Conservation (phyloP, 805 yeast genomes). For the Soucietia sequanensis region DNA sequence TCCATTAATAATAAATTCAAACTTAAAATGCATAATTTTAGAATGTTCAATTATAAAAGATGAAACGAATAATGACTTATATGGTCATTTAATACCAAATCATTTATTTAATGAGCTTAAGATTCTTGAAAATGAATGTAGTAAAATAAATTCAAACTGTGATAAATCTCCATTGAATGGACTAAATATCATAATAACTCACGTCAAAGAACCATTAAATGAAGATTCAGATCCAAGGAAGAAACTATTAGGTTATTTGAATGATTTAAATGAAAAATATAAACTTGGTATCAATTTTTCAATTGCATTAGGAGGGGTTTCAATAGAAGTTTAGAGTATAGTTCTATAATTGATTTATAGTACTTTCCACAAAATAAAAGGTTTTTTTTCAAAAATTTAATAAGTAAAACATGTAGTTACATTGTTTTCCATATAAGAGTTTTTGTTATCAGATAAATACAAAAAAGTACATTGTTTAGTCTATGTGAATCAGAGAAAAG, state of each 20-base stretch:
- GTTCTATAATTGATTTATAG: slow-evolving; percentile 1
- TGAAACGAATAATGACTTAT: slow-evolving; percentile 44
- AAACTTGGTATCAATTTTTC: slow-evolving; percentile 48
- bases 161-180: slow-evolving; percentile 36
- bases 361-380: slow-evolving; percentile 1
- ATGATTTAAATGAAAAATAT: slow-evolving; percentile 30
- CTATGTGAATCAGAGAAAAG: background rate
- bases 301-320: slow-evolving; percentile 55
- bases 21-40: slow-evolving; percentile 57
- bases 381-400: too few species aligned
- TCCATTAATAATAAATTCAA: slow-evolving; percentile 35
- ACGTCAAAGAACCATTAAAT: slow-evolving; percentile 50
- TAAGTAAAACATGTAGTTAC: too few species aligned
- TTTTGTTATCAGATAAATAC: too few species aligned
- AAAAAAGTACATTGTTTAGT: background rate
- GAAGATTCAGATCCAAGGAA: slow-evolving; percentile 62
- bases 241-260: slow-evolving; percentile 49
- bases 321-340: slow-evolving; percentile 21
- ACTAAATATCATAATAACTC: slow-evolving; percentile 48
- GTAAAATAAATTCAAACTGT: slow-evolving; percentile 4
- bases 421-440: too few species aligned
- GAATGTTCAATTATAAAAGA: slow-evolving; percentile 65
- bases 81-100: slow-evolving; percentile 79
- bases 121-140: slow-evolving; percentile 17
- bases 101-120: slow-evolving; percentile 58